Base-by-base conservation (phyloP, 1,284 basidiomycete genomes). In the Cutaneotrichosporon spelunceum region DNA sequence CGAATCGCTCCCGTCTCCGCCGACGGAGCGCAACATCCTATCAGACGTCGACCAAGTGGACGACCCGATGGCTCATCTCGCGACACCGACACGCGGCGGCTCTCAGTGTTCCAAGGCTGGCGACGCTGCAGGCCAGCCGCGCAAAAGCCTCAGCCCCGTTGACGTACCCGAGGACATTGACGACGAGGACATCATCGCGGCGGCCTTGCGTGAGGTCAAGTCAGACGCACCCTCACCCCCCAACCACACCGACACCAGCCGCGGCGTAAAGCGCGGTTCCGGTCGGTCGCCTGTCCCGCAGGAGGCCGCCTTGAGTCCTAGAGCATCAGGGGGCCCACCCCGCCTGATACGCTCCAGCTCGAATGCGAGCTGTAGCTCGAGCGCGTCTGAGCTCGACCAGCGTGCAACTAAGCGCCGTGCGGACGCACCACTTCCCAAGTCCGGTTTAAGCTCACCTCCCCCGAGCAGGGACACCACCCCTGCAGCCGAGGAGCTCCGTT, bases 1-100 rank as follows among this genome's bases (percentile, higher is more conserved):
- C 82, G 84, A 55, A 77, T 69, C 73, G 10, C 66, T 77, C 9
- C 72, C 73, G 0, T 72, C 75, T 10, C 74, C 75, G 0, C 72
- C 75, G 2, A 53, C 67, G 10, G 71, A 73, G 60, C 53, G 34
- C 33, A 54, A 59, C 42, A 49, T 33, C 23, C 48, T 64, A 9
- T 42, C 16, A 3, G 48, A 55, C 14, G 39, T 49, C 8, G n/a
- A 26, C 44, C 23, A 19, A 6, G 58, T 55, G 26, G 53, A 58
- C 30, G 13, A 45, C 13, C 14, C 49, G 6, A 52, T 52, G 50
- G 29, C 6, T 11, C 30, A 30, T 11, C 50, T 34, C 30, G 47
- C 53, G 5, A 59, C 59, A 1, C 59, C 60, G 2, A 55, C 55
- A 9, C 58, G 33, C n/a, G 30, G 33, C 11, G 10, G 49, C 1